Base-by-base conservation (phyloP, 805 yeast species). In the Schwanniomyces occidentalis region DNA sequence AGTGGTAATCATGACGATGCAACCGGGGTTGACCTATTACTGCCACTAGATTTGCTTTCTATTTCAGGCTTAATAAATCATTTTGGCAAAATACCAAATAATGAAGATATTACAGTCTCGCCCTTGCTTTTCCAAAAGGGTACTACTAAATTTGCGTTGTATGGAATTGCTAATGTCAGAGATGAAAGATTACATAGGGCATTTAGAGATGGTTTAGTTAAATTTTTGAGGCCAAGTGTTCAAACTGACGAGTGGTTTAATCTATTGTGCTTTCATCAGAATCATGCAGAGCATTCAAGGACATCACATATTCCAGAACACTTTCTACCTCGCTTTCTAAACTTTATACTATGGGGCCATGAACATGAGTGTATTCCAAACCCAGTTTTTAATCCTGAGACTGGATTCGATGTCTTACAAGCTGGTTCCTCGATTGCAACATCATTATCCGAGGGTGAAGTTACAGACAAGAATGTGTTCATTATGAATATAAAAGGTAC, bases 1-100 rank as follows among this genome's bases (percentile, higher is more conserved):
- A 80, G 91, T 29, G 99, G 99, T 2, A 93, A 93, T 51, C 99
- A 93, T 56, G 99, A 93, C 59, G 98, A 93, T 60, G 87, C 96
- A 3, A 85, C 95, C 0, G 98, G 98, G 1, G 85, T 80, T 34
- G 82, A 83, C 15, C 62, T 86, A 35, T 64, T 93, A 9, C 80
- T 90, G 35, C 95, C 99, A 0, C 68, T 93, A 69, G 99, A 93
- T 58, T 63, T 93, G 3, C 63, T 93, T 8, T 76, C 86, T 13
- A 86, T 85, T 5, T 65, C 87, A 2, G 98, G 98, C 0, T 63
- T 90, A 35, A 62, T 93, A 18, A 93, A 93, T 57, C 95, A 89
- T 62, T 89, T 88, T 58, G 99, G 99, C 2, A 75, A 84, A 46
- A 83, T 87, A 1, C 65, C 73, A 14, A 82, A 87, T 44, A 80